phyloP scores from a whole-genome alignment of 2,329 filamentous ascomycete species.

The Ilyonectria sp. region DNA sequence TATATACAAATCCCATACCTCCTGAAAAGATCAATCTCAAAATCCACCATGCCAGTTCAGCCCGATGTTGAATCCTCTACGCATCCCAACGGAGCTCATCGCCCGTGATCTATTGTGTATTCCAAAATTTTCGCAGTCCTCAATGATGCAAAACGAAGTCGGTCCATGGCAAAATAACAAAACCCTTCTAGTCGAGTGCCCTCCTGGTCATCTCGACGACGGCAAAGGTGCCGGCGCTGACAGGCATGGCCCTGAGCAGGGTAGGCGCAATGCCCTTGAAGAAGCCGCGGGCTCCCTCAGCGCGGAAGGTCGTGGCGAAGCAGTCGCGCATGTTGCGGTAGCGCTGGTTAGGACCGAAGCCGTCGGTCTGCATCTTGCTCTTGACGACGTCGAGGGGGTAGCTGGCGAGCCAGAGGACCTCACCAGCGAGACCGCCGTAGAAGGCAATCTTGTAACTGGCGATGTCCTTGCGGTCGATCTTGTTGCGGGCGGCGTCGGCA shows the following conservation, averaged over 20 bases:
- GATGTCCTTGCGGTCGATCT: constrained; percentile 81
- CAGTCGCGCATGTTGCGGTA: constrained; percentile 91
- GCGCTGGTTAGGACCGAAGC: constrained; percentile 79
- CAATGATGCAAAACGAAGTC: constrained; percentile 5
- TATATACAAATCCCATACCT: constrained; percentile 25
- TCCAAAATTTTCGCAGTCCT: constrained; percentile 10
- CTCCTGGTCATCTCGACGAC: constrained; percentile 80
- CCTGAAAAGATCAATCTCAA: constrained; percentile 21
- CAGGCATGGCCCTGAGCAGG: constrained; percentile 94
- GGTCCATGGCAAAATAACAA: constrained; percentile 21
- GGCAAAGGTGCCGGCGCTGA: constrained; percentile 97
- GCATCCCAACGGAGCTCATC: constrained; percentile 24
- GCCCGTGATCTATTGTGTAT: constrained; percentile 29
- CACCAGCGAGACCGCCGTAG: constrained; percentile 94
- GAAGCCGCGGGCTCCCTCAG: constrained; percentile 86
- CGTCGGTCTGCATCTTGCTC: constrained; percentile 99
- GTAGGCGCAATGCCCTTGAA: constrained; percentile 96
- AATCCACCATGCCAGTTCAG: constrained; percentile 23
- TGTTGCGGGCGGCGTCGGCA: constrained; percentile 84
- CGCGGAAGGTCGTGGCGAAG: constrained; percentile 85
- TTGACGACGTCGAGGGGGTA: constrained; percentile 99
- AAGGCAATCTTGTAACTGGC: constrained; percentile 88
- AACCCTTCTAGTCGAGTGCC: constrained; percentile 63
- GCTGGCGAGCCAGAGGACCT: constrained; percentile 92
- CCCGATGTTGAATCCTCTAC: constrained; percentile 36